A percentile compares a stretch with the other conserved stretches of the same genome.
These are phyloP conservation scores for Rhynchosporium secalis DNA, from an alignment of 2,329 filamentous ascomycete genomes.

Conservation along the genomic window DNA sequence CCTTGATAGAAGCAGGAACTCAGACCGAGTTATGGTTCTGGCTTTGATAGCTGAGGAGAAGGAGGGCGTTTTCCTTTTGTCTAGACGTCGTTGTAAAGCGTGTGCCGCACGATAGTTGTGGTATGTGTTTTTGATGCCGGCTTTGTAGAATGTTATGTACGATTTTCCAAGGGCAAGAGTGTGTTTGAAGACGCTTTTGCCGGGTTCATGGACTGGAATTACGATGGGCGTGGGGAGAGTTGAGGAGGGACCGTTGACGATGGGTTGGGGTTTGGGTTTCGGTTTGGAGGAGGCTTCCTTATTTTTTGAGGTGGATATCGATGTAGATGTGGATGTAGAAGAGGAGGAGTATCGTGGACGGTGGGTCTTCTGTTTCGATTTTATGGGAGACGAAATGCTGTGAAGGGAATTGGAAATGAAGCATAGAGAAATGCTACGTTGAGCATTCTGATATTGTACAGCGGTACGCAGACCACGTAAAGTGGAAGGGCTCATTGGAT, in stretches of 20 bases:
- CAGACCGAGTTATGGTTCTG: conserved; percentile 57
- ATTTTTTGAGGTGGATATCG: conserved; percentile 32
- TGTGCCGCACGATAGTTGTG: conserved; percentile 57
- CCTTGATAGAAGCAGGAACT: conserved; percentile 70
- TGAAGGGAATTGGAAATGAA: conserved; percentile 3
- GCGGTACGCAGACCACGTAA: conserved; percentile 34
- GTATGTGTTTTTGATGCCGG: conserved; percentile 73
- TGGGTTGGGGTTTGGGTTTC: conserved; percentile 19
- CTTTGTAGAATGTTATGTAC: conserved; percentile 85
- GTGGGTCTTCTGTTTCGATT: conserved; percentile 8
- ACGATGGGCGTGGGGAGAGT: conserved; percentile 72
- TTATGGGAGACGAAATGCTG: not conserved
- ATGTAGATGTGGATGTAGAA: conserved; percentile 32
- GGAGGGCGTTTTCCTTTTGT: conserved; percentile 42
- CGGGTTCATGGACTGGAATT: conserved; percentile 56
- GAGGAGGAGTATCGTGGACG: conserved; percentile 39
- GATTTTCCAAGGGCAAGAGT: conserved; percentile 58
- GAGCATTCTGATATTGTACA: conserved; percentile 22
- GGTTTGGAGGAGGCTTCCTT: conserved; percentile 29
- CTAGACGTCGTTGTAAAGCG: conserved; percentile 49
- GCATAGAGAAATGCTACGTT: conserved; percentile 41
- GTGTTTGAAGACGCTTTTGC: conserved; percentile 44
- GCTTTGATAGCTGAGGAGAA: conserved; percentile 39
- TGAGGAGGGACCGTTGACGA: conserved; percentile 68
- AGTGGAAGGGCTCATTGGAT: conserved; percentile 34